These are phyloP conservation scores for Neobulgaria alba DNA, from an alignment of 2,329 filamentous ascomycete genomes.

Conservation along the genomic window DNA sequence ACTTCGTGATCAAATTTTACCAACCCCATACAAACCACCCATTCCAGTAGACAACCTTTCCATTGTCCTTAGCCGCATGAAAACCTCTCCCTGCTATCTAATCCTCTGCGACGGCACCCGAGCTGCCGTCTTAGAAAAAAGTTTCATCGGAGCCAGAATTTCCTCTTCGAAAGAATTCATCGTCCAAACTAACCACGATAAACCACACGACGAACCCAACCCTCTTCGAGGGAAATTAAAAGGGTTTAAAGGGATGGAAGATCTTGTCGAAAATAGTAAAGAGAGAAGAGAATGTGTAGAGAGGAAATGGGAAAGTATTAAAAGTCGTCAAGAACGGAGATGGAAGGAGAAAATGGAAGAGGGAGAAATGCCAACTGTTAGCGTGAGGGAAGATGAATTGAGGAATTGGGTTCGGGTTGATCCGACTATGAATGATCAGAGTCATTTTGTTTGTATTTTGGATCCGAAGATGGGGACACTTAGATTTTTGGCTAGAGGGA, in stretches of 20 bases:
- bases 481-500: slow-evolving; percentile 32
- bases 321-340: slow-evolving; percentile 16
- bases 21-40: slow-evolving; percentile 6
- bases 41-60: slow-evolving; percentile 13
- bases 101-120: slow-evolving; percentile 42
- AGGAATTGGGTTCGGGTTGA: slow-evolving; percentile 40
- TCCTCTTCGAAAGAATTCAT: slow-evolving; percentile 42
- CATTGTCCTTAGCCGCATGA: slow-evolving; percentile 29
- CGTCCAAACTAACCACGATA: slow-evolving; percentile 48
- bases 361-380: slow-evolving; percentile 12
- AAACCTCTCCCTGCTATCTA: slow-evolving; percentile 47
- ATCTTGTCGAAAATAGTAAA: slow-evolving; percentile 28
- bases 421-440: slow-evolving; percentile 47
- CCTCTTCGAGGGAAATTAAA: slow-evolving; percentile 1
- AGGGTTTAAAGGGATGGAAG: slow-evolving; percentile 18
- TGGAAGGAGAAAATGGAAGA: neutral
- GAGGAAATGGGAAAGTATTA: slow-evolving; percentile 31
- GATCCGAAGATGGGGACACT: slow-evolving; percentile 42
- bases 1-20: slow-evolving; percentile 32
- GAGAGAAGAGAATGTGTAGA: slow-evolving; percentile 30
- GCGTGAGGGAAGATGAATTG: slow-evolving; percentile 30
- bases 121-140: slow-evolving; percentile 47
- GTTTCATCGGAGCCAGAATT: slow-evolving; percentile 37
- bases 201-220: slow-evolving; percentile 8
- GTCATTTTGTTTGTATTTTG: slow-evolving; percentile 50